These are phyloP conservation scores for Gaillardinia entomophila DNA, from an alignment of 805 yeast species.

Conservation along the genomic window DNA sequence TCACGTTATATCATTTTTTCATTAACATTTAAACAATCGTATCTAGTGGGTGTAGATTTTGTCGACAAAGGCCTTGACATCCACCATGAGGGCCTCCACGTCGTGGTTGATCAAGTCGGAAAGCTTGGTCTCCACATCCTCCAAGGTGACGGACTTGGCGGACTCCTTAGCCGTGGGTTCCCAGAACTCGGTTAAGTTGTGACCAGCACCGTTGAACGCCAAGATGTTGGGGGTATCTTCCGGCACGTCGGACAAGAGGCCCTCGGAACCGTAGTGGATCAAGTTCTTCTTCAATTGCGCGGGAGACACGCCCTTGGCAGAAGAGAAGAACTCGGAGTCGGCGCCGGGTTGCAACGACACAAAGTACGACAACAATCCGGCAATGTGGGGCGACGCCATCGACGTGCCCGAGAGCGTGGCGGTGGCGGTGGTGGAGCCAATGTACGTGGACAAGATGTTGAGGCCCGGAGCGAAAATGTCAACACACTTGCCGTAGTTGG, in stretches of 20 bases:
- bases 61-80: no score
- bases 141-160: no score
- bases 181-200: conserved; percentile 65
- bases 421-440: conserved; percentile 70
- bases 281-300: conserved; percentile 71
- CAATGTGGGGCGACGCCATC: conserved; percentile 96
- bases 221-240: conserved; percentile 71
- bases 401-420: conserved; percentile 92
- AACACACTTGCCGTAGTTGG: conserved; percentile 93
- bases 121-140: no score
- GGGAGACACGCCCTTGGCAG: conserved; percentile 57
- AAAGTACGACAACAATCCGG: conserved; percentile 87
- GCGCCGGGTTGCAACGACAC: conserved; percentile 78
- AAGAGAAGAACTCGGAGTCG: conserved; percentile 54
- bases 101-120: no score
- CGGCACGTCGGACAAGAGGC: conserved; percentile 56
- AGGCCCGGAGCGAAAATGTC: conserved; percentile 97
- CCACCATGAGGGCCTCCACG: no score
- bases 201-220: conserved; percentile 80
- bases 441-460: conserved; percentile 77
- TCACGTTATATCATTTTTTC: no score
- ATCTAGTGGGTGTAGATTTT: no score
- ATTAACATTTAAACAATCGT: no score
- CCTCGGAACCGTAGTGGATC: conserved; percentile 61
- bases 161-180: no score